These are phyloP conservation scores for Botrytis pseudocinerea DNA, from an alignment of 2,329 filamentous ascomycete species.

Conservation along the genomic window DNA sequence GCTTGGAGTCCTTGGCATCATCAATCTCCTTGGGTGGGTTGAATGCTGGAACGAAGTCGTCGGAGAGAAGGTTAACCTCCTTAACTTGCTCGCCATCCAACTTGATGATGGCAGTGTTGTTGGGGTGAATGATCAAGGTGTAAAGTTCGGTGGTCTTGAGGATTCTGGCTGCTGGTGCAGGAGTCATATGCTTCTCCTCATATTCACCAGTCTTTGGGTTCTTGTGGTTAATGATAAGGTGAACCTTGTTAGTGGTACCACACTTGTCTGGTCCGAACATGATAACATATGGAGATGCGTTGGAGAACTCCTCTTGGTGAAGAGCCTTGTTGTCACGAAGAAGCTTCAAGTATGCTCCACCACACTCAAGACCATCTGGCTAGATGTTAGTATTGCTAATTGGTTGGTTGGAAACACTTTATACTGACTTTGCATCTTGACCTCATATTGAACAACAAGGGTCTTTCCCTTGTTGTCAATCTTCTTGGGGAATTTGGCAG, in stretches of 20 bases:
- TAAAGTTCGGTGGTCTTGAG: slow-evolving; percentile 93
- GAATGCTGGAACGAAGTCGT: slow-evolving; percentile 91
- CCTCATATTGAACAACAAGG: slow-evolving; percentile 97
- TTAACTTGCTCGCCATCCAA: slow-evolving; percentile 88
- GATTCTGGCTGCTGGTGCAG: slow-evolving; percentile 81
- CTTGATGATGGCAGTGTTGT: slow-evolving; percentile 92
- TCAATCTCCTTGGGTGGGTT: slow-evolving; percentile 96
- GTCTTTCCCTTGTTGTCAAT: slow-evolving; percentile 98
- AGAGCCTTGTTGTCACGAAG: slow-evolving; percentile 97
- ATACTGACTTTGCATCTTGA: slow-evolving; percentile 92
- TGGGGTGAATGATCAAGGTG: slow-evolving; percentile 92
- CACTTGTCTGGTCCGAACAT: slow-evolving; percentile 99
- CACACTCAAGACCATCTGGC: slow-evolving; percentile 89
- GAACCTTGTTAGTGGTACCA: slow-evolving; percentile 96
- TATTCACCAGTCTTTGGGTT: slow-evolving; percentile 99
- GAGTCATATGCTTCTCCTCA: slow-evolving; percentile 97
- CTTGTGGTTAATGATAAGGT: slow-evolving; percentile 99
- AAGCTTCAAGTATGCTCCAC: slow-evolving; percentile 98
- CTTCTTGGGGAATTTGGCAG: slow-evolving; percentile 94
- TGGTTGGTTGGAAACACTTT: slow-evolving; percentile 12
- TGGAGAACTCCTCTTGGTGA: slow-evolving; percentile 96
- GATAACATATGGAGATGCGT: slow-evolving; percentile 96
- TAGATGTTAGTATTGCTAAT: slow-evolving; percentile 40
- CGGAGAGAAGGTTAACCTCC: slow-evolving; percentile 78
- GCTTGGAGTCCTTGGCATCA: slow-evolving; percentile 90